These are phyloP conservation scores for Bipolaris zeicola DNA, from an alignment of 2,329 filamentous ascomycete genomes.

Conservation along the genomic window DNA sequence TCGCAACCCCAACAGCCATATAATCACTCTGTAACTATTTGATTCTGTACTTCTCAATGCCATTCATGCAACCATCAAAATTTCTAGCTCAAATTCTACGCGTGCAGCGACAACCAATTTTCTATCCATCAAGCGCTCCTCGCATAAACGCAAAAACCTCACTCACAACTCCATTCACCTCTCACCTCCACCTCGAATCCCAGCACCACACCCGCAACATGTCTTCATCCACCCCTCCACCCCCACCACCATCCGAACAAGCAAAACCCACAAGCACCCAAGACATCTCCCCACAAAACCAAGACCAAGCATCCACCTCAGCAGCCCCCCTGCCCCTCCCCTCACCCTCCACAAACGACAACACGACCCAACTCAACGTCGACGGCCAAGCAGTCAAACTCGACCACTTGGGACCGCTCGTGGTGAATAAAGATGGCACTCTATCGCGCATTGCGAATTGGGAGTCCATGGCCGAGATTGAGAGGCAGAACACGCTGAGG, in stretches of 20 bases:
- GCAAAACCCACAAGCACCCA: not conserved
- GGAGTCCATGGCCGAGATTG: constrained; percentile 71
- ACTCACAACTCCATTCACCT: not conserved
- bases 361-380: constrained; percentile 37
- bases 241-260: no score
- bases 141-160: not conserved
- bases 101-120: not conserved
- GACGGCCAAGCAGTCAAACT: constrained; percentile 57
- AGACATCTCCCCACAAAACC: not conserved
- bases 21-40: not conserved
- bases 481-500: constrained; percentile 69
- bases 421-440: constrained; percentile 74
- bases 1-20: not conserved
- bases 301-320: not conserved
- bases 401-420: constrained; percentile 73
- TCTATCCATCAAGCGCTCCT: not conserved
- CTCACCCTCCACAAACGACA: constrained; percentile 1
- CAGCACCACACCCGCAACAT: not conserved
- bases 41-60: not conserved
- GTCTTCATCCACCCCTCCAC: not conserved
- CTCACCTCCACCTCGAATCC: not conserved
- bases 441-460: constrained; percentile 75
- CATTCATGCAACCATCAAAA: not conserved
- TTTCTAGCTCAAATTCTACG: not conserved
- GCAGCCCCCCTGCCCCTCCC: constrained; percentile 11